Evolutionary conservation across 2,329 filamentous ascomycete species (phyloP).

Genomic region (Trichoderma endophyticum): DNA sequence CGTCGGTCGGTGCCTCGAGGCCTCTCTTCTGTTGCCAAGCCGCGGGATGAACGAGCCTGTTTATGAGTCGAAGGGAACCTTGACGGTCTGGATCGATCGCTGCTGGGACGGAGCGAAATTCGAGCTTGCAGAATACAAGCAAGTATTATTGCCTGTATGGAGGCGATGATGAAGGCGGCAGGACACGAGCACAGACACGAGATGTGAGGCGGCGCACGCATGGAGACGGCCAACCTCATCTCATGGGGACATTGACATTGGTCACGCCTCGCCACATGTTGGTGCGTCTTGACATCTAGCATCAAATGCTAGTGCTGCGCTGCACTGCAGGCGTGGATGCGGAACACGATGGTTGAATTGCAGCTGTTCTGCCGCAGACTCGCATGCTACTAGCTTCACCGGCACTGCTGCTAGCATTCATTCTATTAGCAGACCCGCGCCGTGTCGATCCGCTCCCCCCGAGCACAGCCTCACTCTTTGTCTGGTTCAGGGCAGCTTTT

Average conservation of each 20-base stretch:
- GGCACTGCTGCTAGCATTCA: background rate
- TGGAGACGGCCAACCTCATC: background rate
- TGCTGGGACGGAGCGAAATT: background rate
- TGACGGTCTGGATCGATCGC: background rate
- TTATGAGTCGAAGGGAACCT: background rate
- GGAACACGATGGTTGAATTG: background rate
- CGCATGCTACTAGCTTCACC: background rate
- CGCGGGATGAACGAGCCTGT: background rate
- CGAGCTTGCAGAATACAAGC: background rate
- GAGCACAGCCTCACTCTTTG: slow-evolving; percentile 16
- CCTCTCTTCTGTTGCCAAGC: background rate
- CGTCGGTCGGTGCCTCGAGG: background rate
- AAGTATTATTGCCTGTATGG: background rate
- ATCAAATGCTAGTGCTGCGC: background rate
- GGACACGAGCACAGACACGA: background rate
- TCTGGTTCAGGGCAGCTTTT: background rate
- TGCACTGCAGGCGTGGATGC: background rate
- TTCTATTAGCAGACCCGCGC: background rate
- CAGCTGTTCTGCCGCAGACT: background rate
- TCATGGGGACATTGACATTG: background rate
- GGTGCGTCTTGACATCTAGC: background rate
- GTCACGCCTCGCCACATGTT: background rate
- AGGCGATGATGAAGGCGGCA: background rate
- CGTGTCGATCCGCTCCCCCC: slow-evolving; percentile 14
- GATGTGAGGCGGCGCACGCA: background rate